Percentiles rank a stretch among this genome's conserved stretches.
Evolutionary conservation across 129 eudicot species (phyloP).

Genomic region (Dittrichia graveolens): DNA sequence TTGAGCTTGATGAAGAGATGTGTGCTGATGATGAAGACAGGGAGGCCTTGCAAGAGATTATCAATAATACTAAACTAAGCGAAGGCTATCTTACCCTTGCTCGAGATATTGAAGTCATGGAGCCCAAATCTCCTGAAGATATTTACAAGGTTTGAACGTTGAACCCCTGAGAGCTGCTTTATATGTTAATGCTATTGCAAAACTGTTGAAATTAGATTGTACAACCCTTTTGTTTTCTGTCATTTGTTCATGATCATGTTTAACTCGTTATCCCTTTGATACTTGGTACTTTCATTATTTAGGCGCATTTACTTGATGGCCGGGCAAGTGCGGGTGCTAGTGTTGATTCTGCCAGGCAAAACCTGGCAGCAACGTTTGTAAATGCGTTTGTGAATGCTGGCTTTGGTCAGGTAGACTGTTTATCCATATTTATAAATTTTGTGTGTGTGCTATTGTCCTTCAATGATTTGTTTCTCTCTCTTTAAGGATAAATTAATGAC

Average conservation of each 20-base stretch:
- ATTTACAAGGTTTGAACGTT: conserved; percentile 70
- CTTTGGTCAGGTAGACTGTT: conserved; percentile 79
- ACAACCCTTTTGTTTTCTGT: not conserved
- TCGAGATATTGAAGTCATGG: conserved; percentile 99
- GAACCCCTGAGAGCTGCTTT: not conserved
- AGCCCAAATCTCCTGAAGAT: conserved; percentile 97
- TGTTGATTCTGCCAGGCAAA: conserved; percentile 97
- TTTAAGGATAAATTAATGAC: conserved; percentile 96
- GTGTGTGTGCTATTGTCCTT: not conserved
- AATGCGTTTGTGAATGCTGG: conserved; percentile 99
- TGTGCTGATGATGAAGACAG: conserved; percentile 77
- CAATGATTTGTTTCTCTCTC: conserved; percentile 2
- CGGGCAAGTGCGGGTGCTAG: conserved; percentile 93
- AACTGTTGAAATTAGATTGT: not conserved
- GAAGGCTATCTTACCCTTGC: conserved; percentile 99
- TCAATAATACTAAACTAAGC: conserved; percentile 74
- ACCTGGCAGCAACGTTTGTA: conserved; percentile 95
- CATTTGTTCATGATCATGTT: not conserved
- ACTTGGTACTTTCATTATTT: not conserved
- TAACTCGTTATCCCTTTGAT: not conserved
- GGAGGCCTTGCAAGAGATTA: conserved; percentile 80
- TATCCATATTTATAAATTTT: not conserved
- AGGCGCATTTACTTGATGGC: conserved; percentile 98
- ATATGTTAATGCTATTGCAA: not conserved
- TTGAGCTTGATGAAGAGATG: conserved; percentile 86